Base-by-base conservation (phyloP, 257 asterid species). In the Cordia subcordata region DNA sequence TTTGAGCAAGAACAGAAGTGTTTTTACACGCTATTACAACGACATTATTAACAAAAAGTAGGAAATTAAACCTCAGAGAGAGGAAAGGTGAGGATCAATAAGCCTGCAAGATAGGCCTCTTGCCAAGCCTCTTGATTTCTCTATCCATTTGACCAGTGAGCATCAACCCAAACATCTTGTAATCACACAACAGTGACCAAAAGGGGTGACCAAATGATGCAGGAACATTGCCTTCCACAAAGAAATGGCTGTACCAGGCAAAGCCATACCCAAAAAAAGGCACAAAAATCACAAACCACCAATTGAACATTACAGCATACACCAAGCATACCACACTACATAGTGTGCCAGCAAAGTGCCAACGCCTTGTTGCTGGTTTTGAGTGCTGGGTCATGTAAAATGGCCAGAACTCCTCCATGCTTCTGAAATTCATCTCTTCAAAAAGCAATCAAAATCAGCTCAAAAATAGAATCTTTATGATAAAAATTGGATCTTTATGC, bases 81-180 rank as follows among this genome's bases (percentile, higher is more conserved):
- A 46, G 18, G 57, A 15, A 19, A 33, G 18, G 0, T 40, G 10
- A 37, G 14, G 20, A 59, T 66, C 63, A 90, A 65, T 84, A 84
- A 12, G 79, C 79, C 65, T 84, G 99, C 71, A 89, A 75, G 57
- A 85, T 70, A 52, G 99, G 99, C 82, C 97, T 86, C 75, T 93
- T 89, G 1, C 99, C 99, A 38, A 93, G 97, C 84, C 96, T 86
- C 85, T 89, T 93, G 88, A 93, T 93, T 78, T 93, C 99, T 56
- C 82, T 79, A 71, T 93, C 99, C 90, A 93, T 74, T 69, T 83
- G 81, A 9, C 97, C 99, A 63, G 90, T 89, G 44, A 93, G 82
- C 96, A 93, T 93, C 68, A 93, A 74, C 8, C 96, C 99, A 74
- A 93, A 93, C 97, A 93, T 93, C 78, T 83, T 93, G 84, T 68